Conservation (phyloP, 768 basidiomycete species). For the Boletus sensibilis region DNA sequence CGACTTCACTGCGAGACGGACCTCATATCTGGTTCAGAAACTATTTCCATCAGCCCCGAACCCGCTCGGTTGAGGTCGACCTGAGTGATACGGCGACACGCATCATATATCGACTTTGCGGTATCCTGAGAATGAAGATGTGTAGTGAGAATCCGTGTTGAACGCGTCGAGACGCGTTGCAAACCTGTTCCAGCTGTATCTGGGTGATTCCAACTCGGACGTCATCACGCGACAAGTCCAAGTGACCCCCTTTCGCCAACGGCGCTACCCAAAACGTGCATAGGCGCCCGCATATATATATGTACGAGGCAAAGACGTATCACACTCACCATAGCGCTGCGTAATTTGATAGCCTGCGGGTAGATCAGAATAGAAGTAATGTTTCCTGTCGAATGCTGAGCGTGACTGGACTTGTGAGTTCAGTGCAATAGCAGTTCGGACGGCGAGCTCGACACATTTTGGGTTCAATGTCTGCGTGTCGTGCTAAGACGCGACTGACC, state of each 20-base stretch:
- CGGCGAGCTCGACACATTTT: conserved; percentile 72
- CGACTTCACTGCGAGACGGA: conserved; percentile 10
- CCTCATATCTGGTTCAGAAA: conserved; percentile 91
- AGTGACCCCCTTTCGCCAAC: conserved; percentile 64
- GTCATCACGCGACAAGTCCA: conserved; percentile 44
- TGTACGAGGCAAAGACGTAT: not conserved
- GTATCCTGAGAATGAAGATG: conserved; percentile 63
- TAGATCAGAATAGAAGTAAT: conserved; percentile 96
- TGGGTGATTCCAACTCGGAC: conserved; percentile 81
- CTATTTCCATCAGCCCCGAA: conserved; percentile 89
- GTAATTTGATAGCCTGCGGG: conserved; percentile 97
- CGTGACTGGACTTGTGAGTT: conserved; percentile 57
- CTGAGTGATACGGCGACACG: conserved; percentile 48
- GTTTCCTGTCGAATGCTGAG: conserved; percentile 93
- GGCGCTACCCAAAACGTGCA: conserved; percentile 53
- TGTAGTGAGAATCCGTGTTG: not conserved
- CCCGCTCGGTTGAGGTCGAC: conserved; percentile 94
- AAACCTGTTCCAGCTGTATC: conserved; percentile 92
- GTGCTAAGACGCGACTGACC: not conserved
- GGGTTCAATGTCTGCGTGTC: conserved; percentile 45
- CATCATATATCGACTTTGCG: conserved; percentile 73
- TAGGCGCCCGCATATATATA: not conserved
- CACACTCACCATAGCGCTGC: conserved; percentile 76
- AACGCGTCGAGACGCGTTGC: conserved; percentile 11
- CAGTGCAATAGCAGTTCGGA: conserved; percentile 80